Conservation (phyloP, 1,139 yeast species). For the Geotrichum reessii region DNA sequence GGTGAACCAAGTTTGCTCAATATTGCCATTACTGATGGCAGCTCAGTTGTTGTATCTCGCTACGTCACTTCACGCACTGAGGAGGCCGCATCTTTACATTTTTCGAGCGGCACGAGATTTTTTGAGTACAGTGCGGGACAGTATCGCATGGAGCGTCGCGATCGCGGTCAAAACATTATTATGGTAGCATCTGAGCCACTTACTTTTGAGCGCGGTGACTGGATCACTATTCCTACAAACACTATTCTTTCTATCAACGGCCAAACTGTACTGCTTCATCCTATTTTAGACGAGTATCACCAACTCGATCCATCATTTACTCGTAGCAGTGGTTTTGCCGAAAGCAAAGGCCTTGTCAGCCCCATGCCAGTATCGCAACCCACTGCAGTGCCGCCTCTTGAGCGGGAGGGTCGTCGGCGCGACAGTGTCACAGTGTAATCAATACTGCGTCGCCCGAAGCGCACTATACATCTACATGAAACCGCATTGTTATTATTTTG, state of each 20-base stretch:
- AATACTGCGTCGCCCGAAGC: neutral
- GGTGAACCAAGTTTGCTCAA: constrained; percentile 82
- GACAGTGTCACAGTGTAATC: constrained; percentile 10
- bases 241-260: constrained; percentile 76
- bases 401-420: constrained; percentile 67
- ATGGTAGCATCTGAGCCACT: constrained; percentile 95
- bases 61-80: constrained; percentile 85
- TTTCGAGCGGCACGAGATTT: constrained; percentile 87
- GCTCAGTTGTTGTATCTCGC: constrained; percentile 78
- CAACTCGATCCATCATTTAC: constrained; percentile 60
- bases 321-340: constrained; percentile 78
- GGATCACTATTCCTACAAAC: constrained; percentile 96
- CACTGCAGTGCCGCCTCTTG: constrained; percentile 66
- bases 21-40: constrained; percentile 93
- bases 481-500: neutral
- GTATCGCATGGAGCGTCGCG: constrained; percentile 88
- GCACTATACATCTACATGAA: neutral
- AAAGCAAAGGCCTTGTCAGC: constrained; percentile 87
- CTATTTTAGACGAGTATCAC: constrained; percentile 83
- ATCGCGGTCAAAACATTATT: constrained; percentile 88
- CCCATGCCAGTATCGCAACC: constrained; percentile 52
- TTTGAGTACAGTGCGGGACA: constrained; percentile 79
- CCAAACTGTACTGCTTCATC: constrained; percentile 85
- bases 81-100: constrained; percentile 94
- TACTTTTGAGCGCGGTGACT: constrained; percentile 92